Evolutionary conservation across 108 stramenopile genomes (phyloP).

Genomic region (Phaeodactylum tricornutum): DNA sequence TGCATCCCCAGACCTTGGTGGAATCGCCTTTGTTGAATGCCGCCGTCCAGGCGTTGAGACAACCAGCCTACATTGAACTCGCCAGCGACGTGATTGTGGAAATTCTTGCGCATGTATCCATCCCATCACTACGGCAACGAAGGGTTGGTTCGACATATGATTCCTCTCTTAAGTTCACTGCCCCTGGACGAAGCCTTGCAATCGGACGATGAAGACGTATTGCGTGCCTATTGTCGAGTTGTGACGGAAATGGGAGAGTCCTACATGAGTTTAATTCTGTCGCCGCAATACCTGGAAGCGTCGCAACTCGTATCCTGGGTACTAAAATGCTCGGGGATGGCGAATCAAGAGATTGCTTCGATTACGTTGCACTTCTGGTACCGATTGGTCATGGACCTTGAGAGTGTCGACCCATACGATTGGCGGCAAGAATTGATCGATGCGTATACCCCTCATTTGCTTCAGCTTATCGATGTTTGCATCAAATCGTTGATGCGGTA

Average conservation of each 20-base stretch:
- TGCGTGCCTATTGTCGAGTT: conserved; percentile 79
- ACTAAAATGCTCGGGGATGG: conserved; percentile 54
- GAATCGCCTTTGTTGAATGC: conserved; percentile 21
- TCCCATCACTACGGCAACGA: conserved; percentile 36
- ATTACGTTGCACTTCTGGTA: conserved; percentile 92
- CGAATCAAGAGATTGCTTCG: conserved; percentile 67
- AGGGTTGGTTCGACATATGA: conserved; percentile 51
- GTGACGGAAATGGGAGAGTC: conserved; percentile 94
- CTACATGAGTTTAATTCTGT: conserved; percentile 81
- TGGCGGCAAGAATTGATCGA: conserved; percentile 72
- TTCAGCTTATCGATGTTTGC: conserved; percentile 53
- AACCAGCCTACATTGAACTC: conserved; percentile 42
- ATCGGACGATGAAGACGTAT: conserved; percentile 75
- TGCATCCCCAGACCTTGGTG: conserved; percentile 34
- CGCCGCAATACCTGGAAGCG: conserved; percentile 29
- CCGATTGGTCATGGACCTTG: conserved; percentile 71
- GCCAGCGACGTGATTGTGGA: conserved; percentile 86
- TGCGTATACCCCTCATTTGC: conserved; percentile 48
- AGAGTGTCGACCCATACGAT: conserved; percentile 65
- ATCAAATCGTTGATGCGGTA: conserved; percentile 41
- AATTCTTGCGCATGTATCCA: conserved; percentile 67
- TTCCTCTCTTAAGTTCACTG: conserved; percentile 54
- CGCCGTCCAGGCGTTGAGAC: conserved; percentile 15
- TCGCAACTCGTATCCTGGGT: conserved; percentile 60
- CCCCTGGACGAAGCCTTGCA: conserved; percentile 33